Evolutionary conservation across 2,329 filamentous ascomycete genomes (phyloP), one percentile per base, ranked within the genome.

Genomic region (Dendrostoma leiphaemia): DNA sequence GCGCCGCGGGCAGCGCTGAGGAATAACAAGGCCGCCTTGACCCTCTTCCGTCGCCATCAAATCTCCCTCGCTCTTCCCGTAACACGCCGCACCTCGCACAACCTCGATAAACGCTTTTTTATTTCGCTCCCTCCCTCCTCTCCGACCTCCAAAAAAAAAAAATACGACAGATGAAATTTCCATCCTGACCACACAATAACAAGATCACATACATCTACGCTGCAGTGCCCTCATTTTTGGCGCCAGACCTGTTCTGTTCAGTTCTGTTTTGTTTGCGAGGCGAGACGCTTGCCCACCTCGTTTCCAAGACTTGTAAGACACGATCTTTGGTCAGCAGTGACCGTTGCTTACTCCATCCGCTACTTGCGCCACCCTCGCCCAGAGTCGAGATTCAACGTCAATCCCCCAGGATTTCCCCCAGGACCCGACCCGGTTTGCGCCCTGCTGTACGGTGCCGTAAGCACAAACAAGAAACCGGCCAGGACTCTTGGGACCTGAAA

Each of bases 381-480:
- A 28, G 50, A 19, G n/a, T 26, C 29, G 35, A 15, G 17, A 9
- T 43, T 52, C 23, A 56, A 56, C 53, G 53, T 56, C 53, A 56
- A 48, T 35, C 48, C 28, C 46, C 41, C 24, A 55, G 53, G 53
- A 52, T 56, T 44, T 44, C 37, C 19, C 48, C 44, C 44, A 46
- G 10, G 44, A 46, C 44, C 41, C 37, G 8, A n/a, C 17, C 24
- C 26, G 34, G 28, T 24, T 37, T n/a, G n/a, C n/a, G n/a, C 28
- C 44, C 40, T 41, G 32, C 41, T 32, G 53, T 43, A 35, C 48
- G 47, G 53, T 49, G 29, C 48, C 35, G 35, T 37, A 34, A 24
- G n/a, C 28, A 34, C n/a, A 40, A 52, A 29, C 43, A 47, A 52
- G 53, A 51, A 50, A 44, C 51, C 31, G 53, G 44, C 38, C 52